Conservation (phyloP, 1,284 basidiomycete genomes). For the Tilletiaria anomala region DNA sequence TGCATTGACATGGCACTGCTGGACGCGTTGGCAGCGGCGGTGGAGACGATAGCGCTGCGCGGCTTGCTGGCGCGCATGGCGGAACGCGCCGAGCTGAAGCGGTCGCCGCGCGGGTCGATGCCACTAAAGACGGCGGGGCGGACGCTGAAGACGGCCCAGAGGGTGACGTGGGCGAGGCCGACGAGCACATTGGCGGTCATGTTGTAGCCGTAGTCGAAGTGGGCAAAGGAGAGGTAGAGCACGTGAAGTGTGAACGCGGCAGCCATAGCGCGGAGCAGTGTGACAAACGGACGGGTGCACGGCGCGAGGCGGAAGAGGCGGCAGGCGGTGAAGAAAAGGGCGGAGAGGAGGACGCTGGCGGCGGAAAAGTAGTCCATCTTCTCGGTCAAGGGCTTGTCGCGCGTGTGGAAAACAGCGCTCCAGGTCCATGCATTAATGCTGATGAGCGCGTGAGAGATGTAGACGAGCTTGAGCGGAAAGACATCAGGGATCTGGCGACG, state of each 20-base stretch:
- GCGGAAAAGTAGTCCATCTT: conserved; percentile 91
- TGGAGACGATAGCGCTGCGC: conserved; percentile 4
- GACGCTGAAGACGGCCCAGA: conserved; percentile 53
- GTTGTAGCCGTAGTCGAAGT: conserved; percentile 93
- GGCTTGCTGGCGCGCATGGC: conserved; percentile 49
- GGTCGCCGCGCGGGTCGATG: conserved; percentile 13
- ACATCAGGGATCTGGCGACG: conserved; percentile 16
- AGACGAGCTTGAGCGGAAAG: conserved; percentile 44
- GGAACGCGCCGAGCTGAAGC: conserved; percentile 12
- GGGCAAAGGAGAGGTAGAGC: conserved; percentile 57
- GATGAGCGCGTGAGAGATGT: conserved; percentile 54
- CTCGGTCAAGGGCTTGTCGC: conserved; percentile 75
- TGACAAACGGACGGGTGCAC: conserved; percentile 8
- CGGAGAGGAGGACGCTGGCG: conserved; percentile 54
- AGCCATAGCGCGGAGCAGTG: conserved; percentile 12
- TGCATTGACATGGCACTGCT: conserved; percentile 42
- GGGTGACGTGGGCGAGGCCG: conserved; percentile 53
- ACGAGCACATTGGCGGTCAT: conserved; percentile 68
- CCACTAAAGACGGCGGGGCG: conserved; percentile 14
- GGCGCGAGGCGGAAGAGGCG: conserved; percentile 35
- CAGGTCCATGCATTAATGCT: conserved; percentile 87
- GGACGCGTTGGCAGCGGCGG: conserved; percentile 39
- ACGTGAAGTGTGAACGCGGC: conserved; percentile 47
- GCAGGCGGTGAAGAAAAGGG: conserved; percentile 49
- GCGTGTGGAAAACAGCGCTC: conserved; percentile 78